Percentiles rank a stretch among this genome's conserved stretches.
These are phyloP conservation scores for Metschnikowia colocasiae DNA, from an alignment of 805 yeast genomes.

Conservation along the genomic window DNA sequence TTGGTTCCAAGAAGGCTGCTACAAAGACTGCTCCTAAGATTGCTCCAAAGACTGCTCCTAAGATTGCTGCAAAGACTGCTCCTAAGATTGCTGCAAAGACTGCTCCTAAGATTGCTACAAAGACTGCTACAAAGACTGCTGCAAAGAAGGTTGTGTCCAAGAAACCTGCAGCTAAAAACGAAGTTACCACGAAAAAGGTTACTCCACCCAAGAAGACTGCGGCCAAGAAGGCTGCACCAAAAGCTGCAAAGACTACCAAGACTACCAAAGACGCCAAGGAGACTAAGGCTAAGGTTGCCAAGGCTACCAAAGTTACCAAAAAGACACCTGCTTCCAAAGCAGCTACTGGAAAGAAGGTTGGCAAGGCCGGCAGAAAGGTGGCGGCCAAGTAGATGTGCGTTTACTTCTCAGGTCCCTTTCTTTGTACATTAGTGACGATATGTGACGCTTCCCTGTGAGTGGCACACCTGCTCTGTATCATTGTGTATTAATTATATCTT, in stretches of 20 bases:
- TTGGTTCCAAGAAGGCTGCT: slow-evolving; percentile 26
- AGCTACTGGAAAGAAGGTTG: neutral
- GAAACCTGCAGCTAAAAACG: slow-evolving; percentile 23
- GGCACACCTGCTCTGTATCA: neutral
- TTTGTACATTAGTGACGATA: slow-evolving; percentile 14
- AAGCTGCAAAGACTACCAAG: neutral
- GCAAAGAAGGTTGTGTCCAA: neutral
- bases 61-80: slow-evolving; percentile 2
- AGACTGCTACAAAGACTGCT: slow-evolving; percentile 40
- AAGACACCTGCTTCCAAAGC: neutral
- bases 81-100: slow-evolving; percentile 25
- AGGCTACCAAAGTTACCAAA: neutral
- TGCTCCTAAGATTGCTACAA: too few relatives aligned
- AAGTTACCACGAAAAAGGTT: slow-evolving; percentile 51
- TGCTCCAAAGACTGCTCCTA: neutral
- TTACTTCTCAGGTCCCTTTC: slow-evolving; percentile 5
- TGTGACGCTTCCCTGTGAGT: neutral
- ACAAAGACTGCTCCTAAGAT: neutral
- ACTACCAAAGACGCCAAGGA: neutral
- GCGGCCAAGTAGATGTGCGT: slow-evolving; percentile 1
- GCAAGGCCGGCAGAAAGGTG: slow-evolving; percentile 3
- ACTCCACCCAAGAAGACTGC: neutral
- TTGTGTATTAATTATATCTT: slow-evolving; percentile 3
- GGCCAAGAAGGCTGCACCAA: neutral
- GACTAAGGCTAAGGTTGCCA: neutral